Conservation (phyloP, 176 grass and related monocot species). For the Alloteropsis semialata region DNA sequence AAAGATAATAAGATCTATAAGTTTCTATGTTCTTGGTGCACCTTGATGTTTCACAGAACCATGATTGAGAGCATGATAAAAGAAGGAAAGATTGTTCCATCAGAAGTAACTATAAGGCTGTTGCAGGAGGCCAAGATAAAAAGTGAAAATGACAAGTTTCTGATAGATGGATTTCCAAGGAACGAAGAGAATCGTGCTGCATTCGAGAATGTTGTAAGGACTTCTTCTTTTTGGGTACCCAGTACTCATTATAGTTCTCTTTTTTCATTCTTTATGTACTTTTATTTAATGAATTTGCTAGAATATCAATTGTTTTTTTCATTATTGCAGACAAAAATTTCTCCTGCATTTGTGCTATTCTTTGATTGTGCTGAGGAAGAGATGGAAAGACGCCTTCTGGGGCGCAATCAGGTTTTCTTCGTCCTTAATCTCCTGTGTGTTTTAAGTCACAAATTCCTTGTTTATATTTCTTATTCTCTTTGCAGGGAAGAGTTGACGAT, state of each 20-base stretch:
- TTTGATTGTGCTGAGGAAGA: constrained; percentile 91
- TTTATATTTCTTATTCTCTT: constrained; percentile 28
- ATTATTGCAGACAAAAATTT: constrained; percentile 75
- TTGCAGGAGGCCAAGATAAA: constrained; percentile 74
- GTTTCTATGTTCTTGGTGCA: constrained; percentile 21
- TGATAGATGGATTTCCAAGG: constrained; percentile 90
- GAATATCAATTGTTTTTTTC: constrained; percentile 15
- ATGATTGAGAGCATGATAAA: constrained; percentile 97
- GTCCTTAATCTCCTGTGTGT: neutral
- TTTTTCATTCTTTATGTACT: neutral
- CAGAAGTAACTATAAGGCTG: constrained; percentile 90
- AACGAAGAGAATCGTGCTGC: constrained; percentile 94
- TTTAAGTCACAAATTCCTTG: neutral
- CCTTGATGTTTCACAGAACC: constrained; percentile 45
- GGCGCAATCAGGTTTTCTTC: constrained; percentile 70
- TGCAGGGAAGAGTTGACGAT: constrained; percentile 90
- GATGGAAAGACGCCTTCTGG: constrained; percentile 81
- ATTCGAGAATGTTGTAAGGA: constrained; percentile 75
- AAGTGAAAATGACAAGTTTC: constrained; percentile 72
- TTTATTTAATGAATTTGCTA: neutral
- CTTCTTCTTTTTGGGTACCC: neutral
- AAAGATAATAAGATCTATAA: neutral
- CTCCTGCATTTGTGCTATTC: constrained; percentile 71
- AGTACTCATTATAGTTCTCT: neutral
- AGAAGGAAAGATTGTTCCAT: constrained; percentile 88